A percentile compares a stretch with the other conserved stretches of the same genome.
phyloP scores from a whole-genome alignment of 1,284 basidiomycete genomes.

The Ceratobasidium sp. region DNA sequence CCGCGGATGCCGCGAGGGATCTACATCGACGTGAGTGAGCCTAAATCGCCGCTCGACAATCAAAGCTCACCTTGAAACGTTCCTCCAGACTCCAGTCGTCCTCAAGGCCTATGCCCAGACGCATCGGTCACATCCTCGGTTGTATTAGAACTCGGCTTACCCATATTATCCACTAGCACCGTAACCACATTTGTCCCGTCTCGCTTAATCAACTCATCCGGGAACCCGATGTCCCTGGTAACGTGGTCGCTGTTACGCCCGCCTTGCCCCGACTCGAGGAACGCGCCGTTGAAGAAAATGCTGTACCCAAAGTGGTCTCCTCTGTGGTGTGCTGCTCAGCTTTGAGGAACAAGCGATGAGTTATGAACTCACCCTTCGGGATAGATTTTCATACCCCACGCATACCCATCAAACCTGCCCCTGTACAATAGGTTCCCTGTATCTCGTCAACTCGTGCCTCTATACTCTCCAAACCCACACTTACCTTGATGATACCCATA shows the following conservation, averaged over 20 bases:
- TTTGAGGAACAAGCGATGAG: background rate
- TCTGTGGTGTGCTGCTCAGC: slow-evolving; percentile 51
- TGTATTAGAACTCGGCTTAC: slow-evolving; percentile 48
- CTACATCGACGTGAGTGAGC: slow-evolving; percentile 34
- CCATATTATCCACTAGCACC: slow-evolving; percentile 56
- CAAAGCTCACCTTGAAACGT: slow-evolving; percentile 51
- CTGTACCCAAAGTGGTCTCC: slow-evolving; percentile 63
- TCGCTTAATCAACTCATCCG: slow-evolving; percentile 53
- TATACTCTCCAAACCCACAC: background rate
- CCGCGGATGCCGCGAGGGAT: slow-evolving; percentile 54
- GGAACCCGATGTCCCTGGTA: slow-evolving; percentile 54
- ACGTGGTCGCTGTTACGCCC: slow-evolving; percentile 51
- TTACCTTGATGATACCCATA: slow-evolving; percentile 61
- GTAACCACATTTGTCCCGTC: slow-evolving; percentile 58
- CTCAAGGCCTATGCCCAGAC: slow-evolving; percentile 48
- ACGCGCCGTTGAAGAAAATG: slow-evolving; percentile 63
- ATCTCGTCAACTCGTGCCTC: background rate
- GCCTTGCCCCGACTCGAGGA: slow-evolving; percentile 63
- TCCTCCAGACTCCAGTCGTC: slow-evolving; percentile 53
- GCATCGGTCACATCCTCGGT: background rate
- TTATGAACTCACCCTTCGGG: slow-evolving; percentile 60
- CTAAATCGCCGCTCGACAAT: background rate
- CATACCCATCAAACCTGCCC: slow-evolving; percentile 62
- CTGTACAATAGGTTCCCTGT: slow-evolving; percentile 59
- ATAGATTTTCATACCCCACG: slow-evolving; percentile 60